phyloP scores from a whole-genome alignment of 768 basidiomycete genomes.

The Phylloporus scabripes region DNA sequence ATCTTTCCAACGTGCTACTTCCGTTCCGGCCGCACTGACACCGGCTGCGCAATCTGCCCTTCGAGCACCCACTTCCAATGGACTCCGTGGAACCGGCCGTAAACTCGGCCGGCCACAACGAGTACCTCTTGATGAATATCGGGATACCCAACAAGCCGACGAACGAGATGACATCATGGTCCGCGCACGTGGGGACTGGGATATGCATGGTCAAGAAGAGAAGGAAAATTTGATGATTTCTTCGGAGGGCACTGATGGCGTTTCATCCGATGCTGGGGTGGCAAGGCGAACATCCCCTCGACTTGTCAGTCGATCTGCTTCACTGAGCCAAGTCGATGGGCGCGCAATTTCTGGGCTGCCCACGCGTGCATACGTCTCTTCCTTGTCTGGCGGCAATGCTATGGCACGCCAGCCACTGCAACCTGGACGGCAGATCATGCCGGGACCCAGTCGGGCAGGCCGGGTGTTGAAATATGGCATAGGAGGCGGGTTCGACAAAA shows the following conservation, averaged over 20 bases:
- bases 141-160: constrained; percentile 27
- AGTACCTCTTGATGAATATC: constrained; percentile 34
- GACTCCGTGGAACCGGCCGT: constrained; percentile 32
- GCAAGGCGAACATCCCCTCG: constrained; percentile 23
- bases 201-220: constrained; percentile 31
- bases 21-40: constrained; percentile 45
- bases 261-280: constrained; percentile 22
- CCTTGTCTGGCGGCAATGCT: constrained; percentile 30
- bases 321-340: constrained; percentile 31
- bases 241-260: constrained; percentile 20
- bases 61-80: constrained; percentile 28
- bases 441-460: constrained; percentile 43
- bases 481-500: constrained; percentile 40
- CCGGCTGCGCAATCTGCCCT: constrained; percentile 26
- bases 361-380: constrained; percentile 29
- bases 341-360: constrained; percentile 31
- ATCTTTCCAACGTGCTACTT: constrained; percentile 62
- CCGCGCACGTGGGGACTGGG: constrained; percentile 29
- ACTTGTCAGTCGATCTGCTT: constrained; percentile 28
- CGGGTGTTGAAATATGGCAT: constrained; percentile 40
- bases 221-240: constrained; percentile 36
- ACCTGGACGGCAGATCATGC: constrained; percentile 37
- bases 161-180: constrained; percentile 32
- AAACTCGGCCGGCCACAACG: constrained; percentile 33
- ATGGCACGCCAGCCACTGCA: constrained; percentile 38